A percentile compares a stretch with the other conserved stretches of the same genome.
Evolutionary conservation across 768 basidiomycete genomes (phyloP).

Genomic region (Mycena rebaudengoi): DNA sequence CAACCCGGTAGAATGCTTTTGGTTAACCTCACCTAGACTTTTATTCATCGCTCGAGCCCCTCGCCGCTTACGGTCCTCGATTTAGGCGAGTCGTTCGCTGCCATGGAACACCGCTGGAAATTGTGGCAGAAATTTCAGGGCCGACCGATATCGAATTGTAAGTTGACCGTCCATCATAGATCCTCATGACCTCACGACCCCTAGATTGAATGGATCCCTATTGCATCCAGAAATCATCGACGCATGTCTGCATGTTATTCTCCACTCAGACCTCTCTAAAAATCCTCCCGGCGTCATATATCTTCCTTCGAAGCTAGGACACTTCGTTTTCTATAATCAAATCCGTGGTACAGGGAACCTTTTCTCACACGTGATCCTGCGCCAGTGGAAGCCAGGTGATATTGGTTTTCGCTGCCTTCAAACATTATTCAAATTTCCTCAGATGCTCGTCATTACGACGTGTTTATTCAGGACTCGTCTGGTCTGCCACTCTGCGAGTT

Average conservation of each 20-base stretch:
- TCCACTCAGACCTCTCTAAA: background rate
- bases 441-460: background rate
- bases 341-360: background rate
- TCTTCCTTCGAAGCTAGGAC: background rate
- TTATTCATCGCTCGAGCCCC: background rate
- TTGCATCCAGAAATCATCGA: slow-evolving; percentile 3
- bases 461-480: background rate
- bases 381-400: background rate
- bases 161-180: background rate
- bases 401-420: background rate
- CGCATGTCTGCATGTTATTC: background rate
- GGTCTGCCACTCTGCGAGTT: background rate
- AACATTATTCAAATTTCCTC: background rate
- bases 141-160: background rate
- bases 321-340: background rate
- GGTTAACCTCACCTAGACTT: background rate
- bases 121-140: background rate
- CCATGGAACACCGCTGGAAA: slow-evolving; percentile 7
- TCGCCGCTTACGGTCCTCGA: background rate
- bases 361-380: background rate
- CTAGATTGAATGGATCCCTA: background rate
- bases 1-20: background rate
- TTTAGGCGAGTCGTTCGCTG: slow-evolving; percentile 8
- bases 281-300: background rate
- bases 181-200: background rate